Evolutionary conservation across 2,329 filamentous ascomycete genomes (phyloP).

Genomic region (Xylaria arbuscula): DNA sequence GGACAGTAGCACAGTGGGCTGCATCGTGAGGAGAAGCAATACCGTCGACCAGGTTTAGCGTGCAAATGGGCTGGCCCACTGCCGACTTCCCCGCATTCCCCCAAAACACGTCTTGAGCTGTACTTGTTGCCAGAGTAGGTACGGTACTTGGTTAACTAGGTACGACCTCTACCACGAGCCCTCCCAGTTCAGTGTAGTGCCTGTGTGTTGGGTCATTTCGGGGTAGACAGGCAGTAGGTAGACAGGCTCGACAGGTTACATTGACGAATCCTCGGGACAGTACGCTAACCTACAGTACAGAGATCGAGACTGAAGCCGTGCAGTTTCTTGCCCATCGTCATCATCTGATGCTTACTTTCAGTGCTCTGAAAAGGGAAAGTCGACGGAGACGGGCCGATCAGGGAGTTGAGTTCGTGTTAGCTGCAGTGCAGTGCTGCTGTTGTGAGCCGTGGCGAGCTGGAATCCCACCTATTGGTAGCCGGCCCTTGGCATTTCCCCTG

Average conservation of each 20-base stretch:
- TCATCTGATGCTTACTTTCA: conserved; percentile 24
- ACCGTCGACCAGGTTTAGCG: background rate
- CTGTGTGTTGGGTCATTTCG: conserved; percentile 1
- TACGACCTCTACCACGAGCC: background rate
- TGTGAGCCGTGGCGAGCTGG: conserved; percentile 21
- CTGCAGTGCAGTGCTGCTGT: background rate
- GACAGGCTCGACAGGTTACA: conserved; percentile 27
- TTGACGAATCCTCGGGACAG: conserved; percentile 25
- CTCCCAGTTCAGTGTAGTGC: background rate
- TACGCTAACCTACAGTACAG: background rate
- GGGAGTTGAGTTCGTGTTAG: background rate
- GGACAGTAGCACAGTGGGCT: conserved; percentile 6
- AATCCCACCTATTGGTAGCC: conserved; percentile 26
- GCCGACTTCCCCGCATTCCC: conserved; percentile 30
- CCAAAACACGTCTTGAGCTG: conserved; percentile 1
- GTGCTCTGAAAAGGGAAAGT: conserved; percentile 28
- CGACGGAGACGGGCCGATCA: conserved; percentile 37
- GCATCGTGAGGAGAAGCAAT: background rate
- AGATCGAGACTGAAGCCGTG: background rate
- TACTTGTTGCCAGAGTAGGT: too few relatives aligned
- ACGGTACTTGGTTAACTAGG: background rate
- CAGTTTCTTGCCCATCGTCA: conserved; percentile 18
- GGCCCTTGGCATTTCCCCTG: background rate
- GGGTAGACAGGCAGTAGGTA: conserved; percentile 6
- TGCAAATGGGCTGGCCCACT: background rate